Percentiles rank a stretch among this genome's conserved stretches.
phyloP scores from a whole-genome alignment of 768 basidiomycete species.

The Hypholoma sublateritium region DNA sequence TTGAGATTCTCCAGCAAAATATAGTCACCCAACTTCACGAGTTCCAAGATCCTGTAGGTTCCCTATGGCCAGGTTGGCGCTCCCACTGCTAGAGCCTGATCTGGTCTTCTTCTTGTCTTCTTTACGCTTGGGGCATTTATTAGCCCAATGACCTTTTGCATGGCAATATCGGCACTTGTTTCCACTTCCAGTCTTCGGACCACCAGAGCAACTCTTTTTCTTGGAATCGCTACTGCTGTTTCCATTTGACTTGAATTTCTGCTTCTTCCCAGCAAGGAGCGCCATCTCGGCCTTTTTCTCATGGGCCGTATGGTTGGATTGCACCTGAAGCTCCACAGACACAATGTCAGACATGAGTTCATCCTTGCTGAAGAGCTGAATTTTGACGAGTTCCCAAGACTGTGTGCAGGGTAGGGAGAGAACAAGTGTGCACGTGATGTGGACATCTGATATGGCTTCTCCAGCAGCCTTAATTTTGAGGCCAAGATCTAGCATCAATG shows the following conservation, averaged over 20 bases:
- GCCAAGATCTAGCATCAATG: slow-evolving; percentile 3
- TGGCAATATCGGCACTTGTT: slow-evolving; percentile 16
- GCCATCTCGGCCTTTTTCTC: slow-evolving; percentile 16
- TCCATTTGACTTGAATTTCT: neutral
- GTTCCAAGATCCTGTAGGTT: neutral
- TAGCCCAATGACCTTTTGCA: slow-evolving; percentile 18
- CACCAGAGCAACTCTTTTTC: neutral
- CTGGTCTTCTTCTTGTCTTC: slow-evolving; percentile 6
- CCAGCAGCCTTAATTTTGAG: neutral
- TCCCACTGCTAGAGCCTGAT: neutral
- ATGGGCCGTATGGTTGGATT: neutral
- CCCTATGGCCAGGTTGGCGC: slow-evolving; percentile 9
- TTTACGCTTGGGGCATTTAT: slow-evolving; percentile 12
- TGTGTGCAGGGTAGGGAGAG: neutral
- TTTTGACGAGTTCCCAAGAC: neutral
- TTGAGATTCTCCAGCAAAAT: neutral
- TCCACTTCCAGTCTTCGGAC: slow-evolving; percentile 7
- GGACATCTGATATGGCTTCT: neutral
- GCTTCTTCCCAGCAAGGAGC: slow-evolving; percentile 29
- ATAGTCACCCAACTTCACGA: slow-evolving; percentile 7
- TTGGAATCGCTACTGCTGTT: neutral
- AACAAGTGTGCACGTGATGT: neutral
- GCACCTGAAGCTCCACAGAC: neutral
- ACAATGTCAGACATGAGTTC: neutral
- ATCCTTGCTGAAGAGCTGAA: slow-evolving; percentile 4